Evolutionary conservation across 805 yeast genomes (phyloP), one percentile per base, ranked within the genome.

Genomic region (Teunomyces lycoperdinae): DNA sequence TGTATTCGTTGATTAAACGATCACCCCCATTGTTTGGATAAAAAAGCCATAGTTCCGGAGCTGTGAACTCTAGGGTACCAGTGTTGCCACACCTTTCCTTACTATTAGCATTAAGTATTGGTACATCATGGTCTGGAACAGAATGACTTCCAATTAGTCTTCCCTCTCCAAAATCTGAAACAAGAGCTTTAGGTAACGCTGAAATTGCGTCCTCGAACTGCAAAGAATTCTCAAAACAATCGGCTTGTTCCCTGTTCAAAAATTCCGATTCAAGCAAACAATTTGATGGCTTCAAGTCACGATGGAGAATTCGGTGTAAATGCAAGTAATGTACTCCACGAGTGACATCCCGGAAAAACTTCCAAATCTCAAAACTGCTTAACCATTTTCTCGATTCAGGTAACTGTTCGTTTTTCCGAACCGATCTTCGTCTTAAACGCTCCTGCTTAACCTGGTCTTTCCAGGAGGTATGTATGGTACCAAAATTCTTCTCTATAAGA

Each of bases 81-180:
- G 97, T 90, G 38, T 83, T 79, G 0, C 97, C 97, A 4, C 90
- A 83, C 1, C 91, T 83, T 8, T 75, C 73, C 42, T 90, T 70
- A 36, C 33, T 30, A 16, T 20, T 38, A 6, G 30, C 41, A 7
- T 38, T 38, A 26, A 38, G 14, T n/a, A 38, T 38, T 11, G 24
- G 41, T 13, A 38, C 41, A 20, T 24, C 41, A 9, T 38, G n/a
- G 7, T 46, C 49, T 42, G 30, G 48, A 13, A 24, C 46, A 14
- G 20, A 35, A 17, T 62, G 66, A 50, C 69, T 81, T 10, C 92
- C 89, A 46, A 84, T 84, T 52, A 86, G 71, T 53, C 86, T 87
- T 5, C 94, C 87, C 63, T 90, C 97, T 3, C 97, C 97, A 63
- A 90, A 86, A 67, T 90, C 97, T 39, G 95, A 84, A 9, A 90